Evolutionary conservation across 371 early-diverging fungal genomes (phyloP).

Genomic region (Lichtheimia hyalospora): DNA sequence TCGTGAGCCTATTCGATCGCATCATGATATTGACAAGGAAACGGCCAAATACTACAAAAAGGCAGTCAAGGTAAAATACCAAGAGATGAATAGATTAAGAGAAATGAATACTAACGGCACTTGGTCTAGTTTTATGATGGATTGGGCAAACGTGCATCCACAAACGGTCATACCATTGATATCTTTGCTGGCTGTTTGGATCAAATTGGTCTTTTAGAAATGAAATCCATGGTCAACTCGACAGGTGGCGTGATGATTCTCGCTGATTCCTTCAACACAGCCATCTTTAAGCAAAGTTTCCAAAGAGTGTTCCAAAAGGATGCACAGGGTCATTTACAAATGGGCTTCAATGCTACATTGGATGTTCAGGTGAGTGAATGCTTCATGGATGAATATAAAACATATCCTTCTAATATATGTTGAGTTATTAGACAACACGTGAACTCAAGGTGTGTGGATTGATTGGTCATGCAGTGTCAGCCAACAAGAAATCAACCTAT

Average conservation of each 20-base stretch:
- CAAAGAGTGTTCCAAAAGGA: conserved; percentile 92
- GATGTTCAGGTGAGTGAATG: conserved; percentile 75
- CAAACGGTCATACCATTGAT: conserved; percentile 52
- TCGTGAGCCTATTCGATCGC: conserved; percentile 95
- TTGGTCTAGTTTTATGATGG: conserved; percentile 84
- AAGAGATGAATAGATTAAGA: neutral
- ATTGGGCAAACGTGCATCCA: conserved; percentile 86
- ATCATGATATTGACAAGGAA: conserved; percentile 97
- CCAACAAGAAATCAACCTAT: conserved; percentile 84
- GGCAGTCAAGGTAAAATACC: conserved; percentile 68
- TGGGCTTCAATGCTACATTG: conserved; percentile 99
- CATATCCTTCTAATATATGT: neutral
- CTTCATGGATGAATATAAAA: neutral
- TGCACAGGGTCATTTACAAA: conserved; percentile 80
- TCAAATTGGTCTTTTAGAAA: conserved; percentile 87
- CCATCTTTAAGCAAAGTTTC: conserved; percentile 97
- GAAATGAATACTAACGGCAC: neutral
- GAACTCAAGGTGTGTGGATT: conserved; percentile 95
- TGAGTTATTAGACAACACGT: conserved; percentile 63
- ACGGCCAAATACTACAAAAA: conserved; percentile 90
- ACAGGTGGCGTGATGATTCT: conserved; percentile 98
- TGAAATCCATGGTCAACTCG: conserved; percentile 90
- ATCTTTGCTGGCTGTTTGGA: conserved; percentile 56
- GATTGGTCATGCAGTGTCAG: conserved; percentile 93
- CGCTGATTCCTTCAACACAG: conserved; percentile 94